These are phyloP conservation scores for Colletotrichum zoysiae DNA, from an alignment of 2,329 filamentous ascomycete species.

Conservation along the genomic window DNA sequence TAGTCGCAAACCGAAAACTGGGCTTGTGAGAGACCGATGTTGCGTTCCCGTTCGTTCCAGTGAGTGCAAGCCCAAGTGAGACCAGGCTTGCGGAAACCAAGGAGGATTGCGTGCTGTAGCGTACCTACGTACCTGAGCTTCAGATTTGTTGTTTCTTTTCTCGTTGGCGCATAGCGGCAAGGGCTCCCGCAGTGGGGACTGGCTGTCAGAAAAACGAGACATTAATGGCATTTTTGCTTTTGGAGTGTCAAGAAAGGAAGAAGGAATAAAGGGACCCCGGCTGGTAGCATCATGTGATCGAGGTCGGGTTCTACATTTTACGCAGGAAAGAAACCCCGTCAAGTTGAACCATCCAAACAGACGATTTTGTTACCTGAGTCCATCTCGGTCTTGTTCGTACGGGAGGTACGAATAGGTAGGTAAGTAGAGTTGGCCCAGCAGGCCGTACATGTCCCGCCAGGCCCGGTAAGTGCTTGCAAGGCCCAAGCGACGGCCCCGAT, in stretches of 20 bases:
- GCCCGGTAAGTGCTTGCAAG: not conserved
- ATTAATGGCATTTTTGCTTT: slow-evolving; percentile 9
- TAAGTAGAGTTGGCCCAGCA: not conserved
- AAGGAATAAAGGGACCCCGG: slow-evolving; percentile 23
- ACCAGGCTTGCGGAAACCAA: slow-evolving; percentile 15
- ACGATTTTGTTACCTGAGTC: slow-evolving; percentile 9
- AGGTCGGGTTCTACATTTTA: not conserved
- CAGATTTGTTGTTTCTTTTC: slow-evolving; percentile 22
- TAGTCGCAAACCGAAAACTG: not conserved
- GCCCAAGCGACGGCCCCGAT: not conserved
- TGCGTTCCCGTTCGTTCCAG: not conserved
- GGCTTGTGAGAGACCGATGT: not conserved
- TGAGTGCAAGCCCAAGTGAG: not conserved
- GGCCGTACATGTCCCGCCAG: slow-evolving; percentile 12
- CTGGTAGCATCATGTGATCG: slow-evolving; percentile 9
- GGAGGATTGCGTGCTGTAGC: slow-evolving; percentile 15
- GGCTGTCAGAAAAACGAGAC: slow-evolving; percentile 13
- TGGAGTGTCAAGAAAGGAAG: slow-evolving; percentile 16
- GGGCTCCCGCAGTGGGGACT: slow-evolving; percentile 2
- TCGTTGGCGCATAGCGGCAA: not conserved
- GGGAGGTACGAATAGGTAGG: too few relatives aligned
- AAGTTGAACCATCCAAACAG: not conserved
- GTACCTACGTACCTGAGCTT: slow-evolving; percentile 5
- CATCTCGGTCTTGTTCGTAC: not conserved
- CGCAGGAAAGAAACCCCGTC: not conserved